Evolutionary conservation across 148 eudicot species (phyloP).

Genomic region (Arbutus unedo): DNA sequence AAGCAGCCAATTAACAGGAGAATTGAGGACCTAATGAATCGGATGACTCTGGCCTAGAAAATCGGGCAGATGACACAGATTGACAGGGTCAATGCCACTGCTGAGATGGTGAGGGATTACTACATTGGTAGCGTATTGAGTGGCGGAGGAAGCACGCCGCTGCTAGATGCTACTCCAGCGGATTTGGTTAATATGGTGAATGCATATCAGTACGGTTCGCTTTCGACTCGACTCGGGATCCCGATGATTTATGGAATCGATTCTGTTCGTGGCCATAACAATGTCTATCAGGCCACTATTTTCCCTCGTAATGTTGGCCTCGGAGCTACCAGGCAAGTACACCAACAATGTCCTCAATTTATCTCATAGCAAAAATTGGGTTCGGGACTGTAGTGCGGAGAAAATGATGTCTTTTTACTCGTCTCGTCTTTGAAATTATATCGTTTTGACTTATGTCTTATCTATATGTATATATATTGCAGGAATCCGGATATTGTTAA

Average conservation of each 20-base stretch:
- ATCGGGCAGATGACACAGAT: conserved; percentile 83
- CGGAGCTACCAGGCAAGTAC: conserved; percentile 40
- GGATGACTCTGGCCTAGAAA: conserved; percentile 70
- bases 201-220: conserved; percentile 27
- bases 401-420: too few relatives aligned
- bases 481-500: conserved; percentile 27
- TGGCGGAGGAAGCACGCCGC: conserved; percentile 40
- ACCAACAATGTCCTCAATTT: too few relatives aligned
- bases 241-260: conserved; percentile 48
- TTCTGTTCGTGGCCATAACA: conserved; percentile 44
- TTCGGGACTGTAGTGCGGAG: too few relatives aligned
- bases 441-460: too few relatives aligned
- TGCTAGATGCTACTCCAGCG: conserved; percentile 23
- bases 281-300: conserved; percentile 39
- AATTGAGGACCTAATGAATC: conserved; percentile 50
- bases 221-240: conserved; percentile 34
- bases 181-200: conserved; percentile 42
- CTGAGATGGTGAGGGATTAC: conserved; percentile 57
- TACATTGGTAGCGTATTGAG: conserved; percentile 56
- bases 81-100: conserved; percentile 55
- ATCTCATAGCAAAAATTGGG: too few relatives aligned
- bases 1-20: conserved; percentile 47
- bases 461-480: not conserved
- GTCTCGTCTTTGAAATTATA: too few relatives aligned
- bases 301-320: conserved; percentile 45